A percentile compares a stretch with the other conserved stretches of the same genome.
Evolutionary conservation across 495 filamentous ascomycete genomes (phyloP).

Genomic region (Penicillium fimorum): DNA sequence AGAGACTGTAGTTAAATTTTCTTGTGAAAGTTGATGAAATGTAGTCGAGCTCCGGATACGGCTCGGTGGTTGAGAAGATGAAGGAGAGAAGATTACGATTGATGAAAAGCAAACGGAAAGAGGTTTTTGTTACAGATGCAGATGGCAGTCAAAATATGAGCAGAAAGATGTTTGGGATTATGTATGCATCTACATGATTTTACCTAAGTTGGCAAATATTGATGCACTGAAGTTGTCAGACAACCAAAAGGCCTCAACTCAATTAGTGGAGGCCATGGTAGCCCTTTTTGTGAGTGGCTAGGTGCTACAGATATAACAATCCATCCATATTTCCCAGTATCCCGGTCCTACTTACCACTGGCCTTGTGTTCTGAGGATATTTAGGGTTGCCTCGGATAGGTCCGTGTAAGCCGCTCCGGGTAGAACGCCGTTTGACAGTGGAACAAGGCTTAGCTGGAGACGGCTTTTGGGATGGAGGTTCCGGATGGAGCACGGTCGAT

Average conservation of each 20-base stretch:
- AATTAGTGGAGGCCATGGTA: not conserved
- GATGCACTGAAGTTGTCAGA: not conserved
- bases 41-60: not conserved
- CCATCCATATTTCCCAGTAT: not conserved
- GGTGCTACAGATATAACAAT: not conserved
- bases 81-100: not conserved
- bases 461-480: not conserved
- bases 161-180: not conserved
- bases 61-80: not conserved
- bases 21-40: not conserved
- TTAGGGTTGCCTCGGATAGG: not conserved
- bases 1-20: not conserved
- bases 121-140: not conserved
- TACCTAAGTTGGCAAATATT: not conserved
- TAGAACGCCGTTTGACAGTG: not conserved
- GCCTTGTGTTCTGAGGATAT: not conserved
- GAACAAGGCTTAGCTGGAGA: not conserved
- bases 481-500: not conserved
- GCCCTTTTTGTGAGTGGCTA: not conserved
- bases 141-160: not conserved
- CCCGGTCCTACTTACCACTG: not conserved
- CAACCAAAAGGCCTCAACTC: constrained; percentile 2
- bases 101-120: not conserved
- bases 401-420: no score
- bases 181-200: not conserved